A percentile compares a stretch with the other conserved stretches of the same genome.
Evolutionary conservation across 345 rosid species (phyloP).

Genomic region (Lumnitzera racemosa): DNA sequence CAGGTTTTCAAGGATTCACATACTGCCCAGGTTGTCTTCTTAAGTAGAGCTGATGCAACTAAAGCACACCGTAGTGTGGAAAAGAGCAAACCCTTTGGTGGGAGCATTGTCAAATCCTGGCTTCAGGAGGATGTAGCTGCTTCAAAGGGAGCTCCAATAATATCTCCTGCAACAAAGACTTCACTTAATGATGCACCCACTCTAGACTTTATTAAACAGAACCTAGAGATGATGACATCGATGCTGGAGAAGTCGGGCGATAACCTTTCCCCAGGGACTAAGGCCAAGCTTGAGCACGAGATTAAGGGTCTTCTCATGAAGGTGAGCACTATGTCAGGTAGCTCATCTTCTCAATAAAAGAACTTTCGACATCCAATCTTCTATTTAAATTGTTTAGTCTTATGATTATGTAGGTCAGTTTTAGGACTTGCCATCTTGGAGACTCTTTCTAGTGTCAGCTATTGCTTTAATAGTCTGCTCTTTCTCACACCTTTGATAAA

Average conservation of each 20-base stretch:
- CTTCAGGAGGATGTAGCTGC: slow-evolving; percentile 27
- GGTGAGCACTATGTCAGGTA: slow-evolving; percentile 57
- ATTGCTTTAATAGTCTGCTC: too few species aligned
- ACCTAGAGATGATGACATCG: slow-evolving; percentile 84
- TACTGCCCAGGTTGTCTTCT: slow-evolving; percentile 52
- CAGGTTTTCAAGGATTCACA: slow-evolving; percentile 32
- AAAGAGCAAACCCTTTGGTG: slow-evolving; percentile 48
- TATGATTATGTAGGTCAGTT: too few species aligned
- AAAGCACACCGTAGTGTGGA: slow-evolving; percentile 58
- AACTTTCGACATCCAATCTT: too few species aligned
- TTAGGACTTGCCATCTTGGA: too few species aligned
- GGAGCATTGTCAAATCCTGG: slow-evolving; percentile 29
- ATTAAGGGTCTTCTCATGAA: slow-evolving; percentile 66
- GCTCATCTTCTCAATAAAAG: slow-evolving; percentile 24
- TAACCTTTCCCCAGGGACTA: slow-evolving; percentile 68
- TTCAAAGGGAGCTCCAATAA: slow-evolving; percentile 7
- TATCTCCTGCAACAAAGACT: slow-evolving; percentile 22
- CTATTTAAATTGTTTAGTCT: too few species aligned
- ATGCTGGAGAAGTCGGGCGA: slow-evolving; percentile 82
- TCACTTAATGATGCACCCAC: slow-evolving; percentile 35
- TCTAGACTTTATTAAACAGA: slow-evolving; percentile 63
- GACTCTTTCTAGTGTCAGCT: too few species aligned
- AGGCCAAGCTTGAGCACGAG: slow-evolving; percentile 61
- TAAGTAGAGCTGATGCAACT: slow-evolving; percentile 39
- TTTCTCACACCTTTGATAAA: too few species aligned